Evolutionary conservation across 2,329 filamentous ascomycete genomes (phyloP).

Genomic region (Alternaria brassicicola): DNA sequence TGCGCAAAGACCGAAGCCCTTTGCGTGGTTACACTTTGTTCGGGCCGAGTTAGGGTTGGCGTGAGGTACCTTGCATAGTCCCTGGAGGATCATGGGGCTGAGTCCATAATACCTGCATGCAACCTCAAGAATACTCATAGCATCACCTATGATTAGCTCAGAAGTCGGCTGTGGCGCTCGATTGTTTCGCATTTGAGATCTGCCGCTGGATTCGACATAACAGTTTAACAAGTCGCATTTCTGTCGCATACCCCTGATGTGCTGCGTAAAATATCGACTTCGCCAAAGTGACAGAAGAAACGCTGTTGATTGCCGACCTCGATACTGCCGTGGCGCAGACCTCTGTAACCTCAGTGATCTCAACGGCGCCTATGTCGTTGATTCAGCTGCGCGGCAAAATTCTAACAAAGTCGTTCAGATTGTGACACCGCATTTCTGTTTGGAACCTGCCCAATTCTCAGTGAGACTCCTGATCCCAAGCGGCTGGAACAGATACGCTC

Average conservation of each 20-base stretch:
- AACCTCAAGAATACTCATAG: constrained; percentile 35
- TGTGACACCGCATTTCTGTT: background rate
- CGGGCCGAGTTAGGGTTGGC: constrained; percentile 31
- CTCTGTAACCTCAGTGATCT: background rate
- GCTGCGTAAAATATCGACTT: constrained; percentile 8
- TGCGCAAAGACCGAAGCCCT: constrained; percentile 32
- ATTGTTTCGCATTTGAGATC: constrained; percentile 16
- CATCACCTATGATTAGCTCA: constrained; percentile 42
- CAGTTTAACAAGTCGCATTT: constrained; percentile 6
- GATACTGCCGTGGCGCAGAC: constrained; percentile 4
- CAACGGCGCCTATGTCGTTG: background rate
- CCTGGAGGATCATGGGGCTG: constrained; percentile 39
- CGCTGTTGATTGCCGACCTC: constrained; percentile 2
- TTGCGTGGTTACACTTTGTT: constrained; percentile 22
- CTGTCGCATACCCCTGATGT: constrained; percentile 4
- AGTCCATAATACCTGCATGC: constrained; percentile 26
- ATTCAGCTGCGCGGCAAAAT: constrained; percentile 1
- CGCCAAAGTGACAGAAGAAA: background rate
- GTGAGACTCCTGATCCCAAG: constrained; percentile 1
- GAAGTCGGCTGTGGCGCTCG: constrained; percentile 12
- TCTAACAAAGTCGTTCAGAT: background rate
- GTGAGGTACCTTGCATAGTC: constrained; percentile 19
- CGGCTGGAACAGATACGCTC: constrained; percentile 1
- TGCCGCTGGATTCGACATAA: background rate
- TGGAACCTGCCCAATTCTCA: constrained; percentile 4